phyloP scores from a whole-genome alignment of 306 rosid species.

The Ceratonia siliqua region DNA sequence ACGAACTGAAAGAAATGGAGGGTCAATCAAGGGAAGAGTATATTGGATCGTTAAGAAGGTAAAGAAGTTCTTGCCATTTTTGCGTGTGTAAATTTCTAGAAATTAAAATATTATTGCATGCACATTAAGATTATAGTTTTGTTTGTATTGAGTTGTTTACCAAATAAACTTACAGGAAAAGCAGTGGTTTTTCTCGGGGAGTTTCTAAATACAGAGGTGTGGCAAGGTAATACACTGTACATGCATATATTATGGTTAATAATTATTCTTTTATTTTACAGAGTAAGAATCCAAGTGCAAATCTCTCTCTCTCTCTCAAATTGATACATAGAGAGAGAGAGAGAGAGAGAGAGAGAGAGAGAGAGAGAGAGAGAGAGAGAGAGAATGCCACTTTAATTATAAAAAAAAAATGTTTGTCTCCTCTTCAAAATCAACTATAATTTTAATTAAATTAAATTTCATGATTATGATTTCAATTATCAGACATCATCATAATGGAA shows the following conservation, averaged over 20 bases:
- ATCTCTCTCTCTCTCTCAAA: too few relatives aligned
- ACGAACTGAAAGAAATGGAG: slow-evolving; percentile 74
- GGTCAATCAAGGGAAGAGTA: slow-evolving; percentile 87
- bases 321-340: too few relatives aligned
- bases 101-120: neutral
- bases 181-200: slow-evolving; percentile 97
- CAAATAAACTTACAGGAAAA: slow-evolving; percentile 56
- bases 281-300: neutral
- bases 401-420: too few relatives aligned
- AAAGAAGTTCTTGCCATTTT: too few relatives aligned
- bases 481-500: slow-evolving; percentile 95
- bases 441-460: neutral
- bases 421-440: too few relatives aligned
- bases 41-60: slow-evolving; percentile 90
- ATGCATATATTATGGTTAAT: too few relatives aligned
- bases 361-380: too few relatives aligned
- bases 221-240: too few relatives aligned
- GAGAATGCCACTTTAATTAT: too few relatives aligned
- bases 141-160: neutral
- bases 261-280: neutral
- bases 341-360: too few relatives aligned
- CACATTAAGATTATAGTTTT: neutral
- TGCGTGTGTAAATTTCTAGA: too few relatives aligned
- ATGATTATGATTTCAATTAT: neutral
- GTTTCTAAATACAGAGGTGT: slow-evolving; percentile 95